Evolutionary conservation across 768 basidiomycete species (phyloP).

Genomic region (Hericium coralloides): DNA sequence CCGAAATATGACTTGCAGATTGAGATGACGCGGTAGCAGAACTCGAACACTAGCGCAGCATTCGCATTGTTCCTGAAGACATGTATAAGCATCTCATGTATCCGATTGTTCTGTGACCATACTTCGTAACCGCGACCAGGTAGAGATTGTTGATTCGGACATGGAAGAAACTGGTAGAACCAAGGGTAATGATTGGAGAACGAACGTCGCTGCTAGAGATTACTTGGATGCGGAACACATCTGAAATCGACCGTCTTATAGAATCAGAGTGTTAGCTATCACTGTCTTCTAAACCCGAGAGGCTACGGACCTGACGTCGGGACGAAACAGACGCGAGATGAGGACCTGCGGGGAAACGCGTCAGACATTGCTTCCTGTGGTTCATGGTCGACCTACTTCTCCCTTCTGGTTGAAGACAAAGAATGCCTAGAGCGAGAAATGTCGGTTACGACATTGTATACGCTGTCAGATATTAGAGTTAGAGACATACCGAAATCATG

Average conservation of each 20-base stretch:
- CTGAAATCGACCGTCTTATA: slow-evolving; percentile 85
- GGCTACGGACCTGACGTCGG: slow-evolving; percentile 80
- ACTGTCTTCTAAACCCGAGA: not conserved
- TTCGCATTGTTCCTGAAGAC: slow-evolving; percentile 81
- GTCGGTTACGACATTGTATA: not conserved
- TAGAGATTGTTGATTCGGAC: slow-evolving; percentile 94
- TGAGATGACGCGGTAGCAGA: slow-evolving; percentile 91
- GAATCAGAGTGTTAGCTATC: not conserved
- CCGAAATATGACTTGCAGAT: slow-evolving; percentile 96
- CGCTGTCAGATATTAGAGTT: no score
- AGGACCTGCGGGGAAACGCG: slow-evolving; percentile 52
- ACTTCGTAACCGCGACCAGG: slow-evolving; percentile 95
- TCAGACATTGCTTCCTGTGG: not conserved
- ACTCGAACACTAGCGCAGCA: slow-evolving; percentile 96
- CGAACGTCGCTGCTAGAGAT: slow-evolving; percentile 95
- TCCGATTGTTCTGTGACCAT: slow-evolving; percentile 19
- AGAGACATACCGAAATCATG: slow-evolving; percentile 2
- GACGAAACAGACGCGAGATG: slow-evolving; percentile 91
- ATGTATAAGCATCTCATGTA: not conserved
- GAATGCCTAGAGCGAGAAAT: slow-evolving; percentile 63
- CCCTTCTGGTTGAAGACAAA: slow-evolving; percentile 99
- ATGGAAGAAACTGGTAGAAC: slow-evolving; percentile 98
- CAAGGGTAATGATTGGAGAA: slow-evolving; percentile 94
- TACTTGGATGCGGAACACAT: slow-evolving; percentile 98
- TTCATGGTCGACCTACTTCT: slow-evolving; percentile 52